phyloP scores from a whole-genome alignment of 2,329 filamentous ascomycete genomes.

The Basipetospora chlamydospora region DNA sequence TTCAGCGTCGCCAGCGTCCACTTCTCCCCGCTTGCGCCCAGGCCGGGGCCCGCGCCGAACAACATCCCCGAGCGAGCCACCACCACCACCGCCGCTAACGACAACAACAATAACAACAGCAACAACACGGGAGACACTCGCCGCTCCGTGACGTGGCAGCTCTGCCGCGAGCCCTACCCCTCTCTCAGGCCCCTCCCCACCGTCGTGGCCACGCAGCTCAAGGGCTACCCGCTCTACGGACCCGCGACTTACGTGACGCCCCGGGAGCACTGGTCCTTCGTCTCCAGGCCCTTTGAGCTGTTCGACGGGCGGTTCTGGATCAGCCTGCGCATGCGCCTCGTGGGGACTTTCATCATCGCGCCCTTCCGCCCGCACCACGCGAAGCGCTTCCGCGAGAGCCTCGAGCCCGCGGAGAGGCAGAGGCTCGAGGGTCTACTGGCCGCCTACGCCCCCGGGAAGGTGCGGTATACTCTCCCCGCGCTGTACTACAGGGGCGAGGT shows the following conservation, averaged over 20 bases:
- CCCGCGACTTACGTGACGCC: neutral
- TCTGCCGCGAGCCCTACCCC: conserved; percentile 31
- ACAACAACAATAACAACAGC: conserved; percentile 5
- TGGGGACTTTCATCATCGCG: conserved; percentile 25
- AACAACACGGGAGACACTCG: neutral
- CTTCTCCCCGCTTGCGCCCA: conserved; percentile 23
- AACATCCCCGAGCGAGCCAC: too few species aligned
- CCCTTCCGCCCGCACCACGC: conserved; percentile 30
- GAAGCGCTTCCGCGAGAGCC: conserved; percentile 31
- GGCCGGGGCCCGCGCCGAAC: too few species aligned
- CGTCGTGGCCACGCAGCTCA: conserved; percentile 7
- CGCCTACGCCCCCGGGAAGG: conserved; percentile 37
- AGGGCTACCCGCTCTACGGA: neutral
- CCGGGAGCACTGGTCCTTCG: neutral
- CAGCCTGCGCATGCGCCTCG: conserved; percentile 27
- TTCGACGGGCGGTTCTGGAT: conserved; percentile 54
- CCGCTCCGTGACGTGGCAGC: conserved; percentile 22
- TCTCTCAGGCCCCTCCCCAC: conserved; percentile 21
- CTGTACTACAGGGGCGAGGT: conserved; percentile 27
- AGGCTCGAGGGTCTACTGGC: conserved; percentile 28
- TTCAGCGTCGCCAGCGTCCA: conserved; percentile 25
- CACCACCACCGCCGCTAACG: conserved; percentile 21
- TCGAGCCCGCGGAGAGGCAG: conserved; percentile 18
- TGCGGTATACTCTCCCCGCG: conserved; percentile 39
- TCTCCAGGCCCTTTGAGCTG: conserved; percentile 21